These are phyloP conservation scores for Linnemannia exigua DNA, from an alignment of 192 early-diverging fungal species.

Conservation along the genomic window DNA sequence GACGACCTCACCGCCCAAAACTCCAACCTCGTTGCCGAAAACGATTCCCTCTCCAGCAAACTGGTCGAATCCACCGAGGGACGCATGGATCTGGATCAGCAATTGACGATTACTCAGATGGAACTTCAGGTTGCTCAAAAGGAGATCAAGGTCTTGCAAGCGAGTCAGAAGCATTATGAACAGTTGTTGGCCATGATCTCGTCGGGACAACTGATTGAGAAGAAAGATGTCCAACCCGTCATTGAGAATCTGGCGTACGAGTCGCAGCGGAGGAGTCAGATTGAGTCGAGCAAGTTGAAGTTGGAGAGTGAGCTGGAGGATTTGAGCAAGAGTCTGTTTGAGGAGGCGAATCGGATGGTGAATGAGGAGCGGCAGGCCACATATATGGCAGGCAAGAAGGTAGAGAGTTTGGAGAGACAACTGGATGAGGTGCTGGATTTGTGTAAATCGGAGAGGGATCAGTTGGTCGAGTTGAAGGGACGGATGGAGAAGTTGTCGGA, in stretches of 20 bases:
- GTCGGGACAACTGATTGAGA: slow-evolving; percentile 54
- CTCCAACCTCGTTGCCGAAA: slow-evolving; percentile 50
- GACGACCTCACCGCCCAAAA: slow-evolving; percentile 50
- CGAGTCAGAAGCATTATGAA: slow-evolving; percentile 43
- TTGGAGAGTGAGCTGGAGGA: slow-evolving; percentile 55
- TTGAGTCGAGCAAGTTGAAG: slow-evolving; percentile 47
- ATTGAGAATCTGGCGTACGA: slow-evolving; percentile 57
- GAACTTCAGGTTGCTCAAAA: slow-evolving; percentile 44
- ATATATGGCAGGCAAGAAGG: slow-evolving; percentile 36
- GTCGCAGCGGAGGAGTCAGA: slow-evolving; percentile 40
- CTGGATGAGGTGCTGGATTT: slow-evolving; percentile 54
- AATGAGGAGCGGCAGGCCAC: slow-evolving; percentile 50
- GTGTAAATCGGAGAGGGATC: slow-evolving; percentile 52
- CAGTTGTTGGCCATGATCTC: slow-evolving; percentile 46
- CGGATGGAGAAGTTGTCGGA: slow-evolving; percentile 53
- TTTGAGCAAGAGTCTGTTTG: slow-evolving; percentile 48
- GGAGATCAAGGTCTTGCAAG: slow-evolving; percentile 39
- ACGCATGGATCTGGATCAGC: slow-evolving; percentile 51
- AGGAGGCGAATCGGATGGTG: slow-evolving; percentile 58
- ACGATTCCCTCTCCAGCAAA: slow-evolving; percentile 51
- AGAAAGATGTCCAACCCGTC: slow-evolving; percentile 55
- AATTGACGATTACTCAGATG: slow-evolving; percentile 55
- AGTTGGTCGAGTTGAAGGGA: slow-evolving; percentile 49
- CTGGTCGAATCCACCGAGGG: slow-evolving; percentile 55
- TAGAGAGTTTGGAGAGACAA: slow-evolving; percentile 40